Conservation (phyloP, 225 moss, liverwort and hornwort genomes). For the Asterella californica region DNA sequence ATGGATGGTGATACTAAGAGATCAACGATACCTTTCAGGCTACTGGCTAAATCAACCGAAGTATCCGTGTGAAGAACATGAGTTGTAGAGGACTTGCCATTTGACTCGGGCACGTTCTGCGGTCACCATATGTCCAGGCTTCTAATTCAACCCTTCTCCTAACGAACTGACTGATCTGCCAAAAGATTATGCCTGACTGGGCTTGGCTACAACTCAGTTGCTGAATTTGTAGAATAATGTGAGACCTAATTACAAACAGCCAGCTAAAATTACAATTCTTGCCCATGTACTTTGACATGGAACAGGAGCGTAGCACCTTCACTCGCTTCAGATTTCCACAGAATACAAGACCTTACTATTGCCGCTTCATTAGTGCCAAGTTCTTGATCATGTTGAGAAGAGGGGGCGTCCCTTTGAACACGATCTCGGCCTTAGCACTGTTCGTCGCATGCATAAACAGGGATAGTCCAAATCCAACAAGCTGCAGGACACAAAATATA, state of each 20-base stretch:
- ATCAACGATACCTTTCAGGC: neutral
- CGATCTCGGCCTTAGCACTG: conserved; percentile 66
- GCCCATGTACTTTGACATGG: neutral
- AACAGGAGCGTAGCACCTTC: neutral
- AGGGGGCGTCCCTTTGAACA: conserved; percentile 74
- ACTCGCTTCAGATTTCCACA: neutral
- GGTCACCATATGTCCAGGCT: neutral
- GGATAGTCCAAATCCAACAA: conserved; percentile 77
- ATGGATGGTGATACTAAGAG: neutral
- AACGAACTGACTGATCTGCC: neutral
- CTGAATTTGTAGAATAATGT: neutral
- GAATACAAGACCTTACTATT: conserved; percentile 10
- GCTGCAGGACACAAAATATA: conserved; percentile 45
- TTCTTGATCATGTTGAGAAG: conserved; percentile 79
- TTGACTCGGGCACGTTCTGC: neutral
- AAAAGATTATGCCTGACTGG: neutral
- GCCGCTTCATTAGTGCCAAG: conserved; percentile 59
- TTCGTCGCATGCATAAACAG: conserved; percentile 85
- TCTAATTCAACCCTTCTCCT: neutral
- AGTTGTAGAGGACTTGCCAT: neutral
- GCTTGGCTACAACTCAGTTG: neutral
- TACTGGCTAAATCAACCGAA: neutral
- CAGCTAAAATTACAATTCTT: conserved; percentile 21
- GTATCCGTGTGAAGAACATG: neutral
- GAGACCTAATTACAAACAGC: conserved; percentile 26